phyloP scores from a whole-genome alignment of 345 rosid genomes.

The Populus deltoides region DNA sequence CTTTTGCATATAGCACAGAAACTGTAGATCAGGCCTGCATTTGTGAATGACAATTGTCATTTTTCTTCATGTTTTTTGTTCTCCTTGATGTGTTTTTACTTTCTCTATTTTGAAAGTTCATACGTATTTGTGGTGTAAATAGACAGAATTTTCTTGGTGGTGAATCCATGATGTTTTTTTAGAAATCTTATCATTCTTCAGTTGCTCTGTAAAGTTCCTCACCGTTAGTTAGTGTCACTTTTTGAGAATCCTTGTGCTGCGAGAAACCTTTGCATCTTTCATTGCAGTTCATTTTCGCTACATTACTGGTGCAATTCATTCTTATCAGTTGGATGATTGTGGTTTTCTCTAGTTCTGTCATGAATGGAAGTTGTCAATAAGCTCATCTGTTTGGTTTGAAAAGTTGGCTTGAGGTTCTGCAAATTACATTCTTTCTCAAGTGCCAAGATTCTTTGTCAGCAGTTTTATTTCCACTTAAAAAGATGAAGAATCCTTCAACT shows the following conservation, averaged over 20 bases:
- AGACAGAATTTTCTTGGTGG: not conserved
- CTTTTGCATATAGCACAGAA: not conserved
- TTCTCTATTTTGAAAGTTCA: not conserved
- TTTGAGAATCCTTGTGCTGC: not conserved
- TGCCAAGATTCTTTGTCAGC: not conserved
- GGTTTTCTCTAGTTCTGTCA: not conserved
- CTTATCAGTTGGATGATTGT: not conserved
- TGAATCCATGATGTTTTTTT: not conserved
- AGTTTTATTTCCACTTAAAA: not conserved
- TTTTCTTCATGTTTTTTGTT: not conserved
- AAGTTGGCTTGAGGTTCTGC: not conserved
- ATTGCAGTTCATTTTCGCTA: not conserved
- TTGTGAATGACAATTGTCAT: not conserved
- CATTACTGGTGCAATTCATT: not conserved
- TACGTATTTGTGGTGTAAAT: slow-evolving; percentile 10
- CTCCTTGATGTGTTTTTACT: not conserved
- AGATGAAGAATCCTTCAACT: not conserved
- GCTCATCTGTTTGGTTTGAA: not conserved
- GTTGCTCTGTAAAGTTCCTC: not conserved
- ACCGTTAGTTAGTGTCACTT: not conserved
- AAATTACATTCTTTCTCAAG: not conserved
- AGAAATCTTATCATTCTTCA: not conserved
- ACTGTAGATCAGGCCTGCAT: not conserved
- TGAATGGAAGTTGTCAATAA: not conserved
- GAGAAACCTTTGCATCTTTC: not conserved